Conservation (phyloP, 306 rosid genomes). For the Clitoria ternatea region DNA sequence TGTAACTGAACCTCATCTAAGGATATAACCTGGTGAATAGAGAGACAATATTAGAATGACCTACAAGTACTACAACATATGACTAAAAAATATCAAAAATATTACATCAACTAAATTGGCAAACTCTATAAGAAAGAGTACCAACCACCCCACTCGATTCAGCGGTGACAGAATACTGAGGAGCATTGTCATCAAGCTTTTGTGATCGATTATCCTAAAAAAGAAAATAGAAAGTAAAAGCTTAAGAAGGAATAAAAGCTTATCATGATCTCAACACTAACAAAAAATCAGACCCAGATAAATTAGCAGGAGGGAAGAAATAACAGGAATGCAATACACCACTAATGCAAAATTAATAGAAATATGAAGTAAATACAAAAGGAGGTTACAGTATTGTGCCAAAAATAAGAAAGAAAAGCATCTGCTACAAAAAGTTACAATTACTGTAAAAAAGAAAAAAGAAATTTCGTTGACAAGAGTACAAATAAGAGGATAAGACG, state of each 20-base stretch:
- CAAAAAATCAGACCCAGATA: background rate
- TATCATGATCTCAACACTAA: background rate
- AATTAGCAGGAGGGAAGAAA: background rate
- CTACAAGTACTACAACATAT: background rate
- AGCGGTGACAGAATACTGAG: constrained; percentile 74
- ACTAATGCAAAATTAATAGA: background rate
- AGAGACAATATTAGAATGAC: constrained; percentile 18
- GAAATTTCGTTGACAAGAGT: background rate
- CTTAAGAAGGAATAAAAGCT: constrained; percentile 1
- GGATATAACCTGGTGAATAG: constrained; percentile 45
- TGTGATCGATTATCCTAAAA: constrained; percentile 76
- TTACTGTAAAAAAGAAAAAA: background rate
- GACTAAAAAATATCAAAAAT: background rate
- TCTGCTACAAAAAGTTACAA: background rate
- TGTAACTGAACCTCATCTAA: constrained; percentile 82
- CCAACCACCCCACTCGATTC: constrained; percentile 76
- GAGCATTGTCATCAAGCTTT: constrained; percentile 54
- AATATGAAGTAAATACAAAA: constrained; percentile 14
- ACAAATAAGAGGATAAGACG: background rate
- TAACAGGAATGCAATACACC: constrained; percentile 16
- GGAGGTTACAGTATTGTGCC: background rate
- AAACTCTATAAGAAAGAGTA: constrained; percentile 23
- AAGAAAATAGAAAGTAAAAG: constrained; percentile 10
- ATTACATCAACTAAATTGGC: background rate
- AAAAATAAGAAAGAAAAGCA: background rate